phyloP scores from a whole-genome alignment of 2,329 filamentous ascomycete species.

The Sporothrix brunneoviolacea region DNA sequence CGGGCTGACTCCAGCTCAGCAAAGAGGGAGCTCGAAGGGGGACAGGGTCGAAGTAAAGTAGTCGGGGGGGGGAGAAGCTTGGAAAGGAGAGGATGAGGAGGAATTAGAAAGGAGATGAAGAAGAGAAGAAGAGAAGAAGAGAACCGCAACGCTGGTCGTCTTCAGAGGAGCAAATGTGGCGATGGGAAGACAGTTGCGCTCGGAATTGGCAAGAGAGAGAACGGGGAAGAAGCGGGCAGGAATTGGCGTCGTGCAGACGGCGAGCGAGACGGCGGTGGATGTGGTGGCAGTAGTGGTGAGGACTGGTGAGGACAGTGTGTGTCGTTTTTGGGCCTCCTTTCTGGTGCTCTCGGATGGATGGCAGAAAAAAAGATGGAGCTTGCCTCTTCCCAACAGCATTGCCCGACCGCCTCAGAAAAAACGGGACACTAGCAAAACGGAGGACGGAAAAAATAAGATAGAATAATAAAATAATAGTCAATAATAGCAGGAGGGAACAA shows the following conservation, averaged over 20 bases:
- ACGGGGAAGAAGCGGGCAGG: constrained; percentile 1
- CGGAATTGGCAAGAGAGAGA: background rate
- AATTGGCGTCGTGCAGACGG: constrained; percentile 26
- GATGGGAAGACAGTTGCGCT: constrained; percentile 1
- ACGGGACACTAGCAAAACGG: background rate
- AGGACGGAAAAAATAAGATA: background rate
- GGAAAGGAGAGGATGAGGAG: background rate
- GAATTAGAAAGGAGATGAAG: background rate
- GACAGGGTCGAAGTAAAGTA: constrained; percentile 6
- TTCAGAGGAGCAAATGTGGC: background rate
- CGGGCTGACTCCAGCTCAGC: constrained; percentile 19
- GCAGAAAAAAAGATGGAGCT: constrained; percentile 8
- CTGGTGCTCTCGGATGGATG: constrained; percentile 11
- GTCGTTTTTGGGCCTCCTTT: background rate
- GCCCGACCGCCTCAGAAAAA: background rate
- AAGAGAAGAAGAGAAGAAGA: background rate
- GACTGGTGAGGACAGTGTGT: background rate
- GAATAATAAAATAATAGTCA: background rate
- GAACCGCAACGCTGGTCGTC: background rate
- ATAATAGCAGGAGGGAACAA: background rate
- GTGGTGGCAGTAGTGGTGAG: no score
- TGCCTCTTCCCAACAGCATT: constrained; percentile 18
- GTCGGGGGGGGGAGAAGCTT: background rate
- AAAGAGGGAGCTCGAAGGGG: constrained; percentile 19
- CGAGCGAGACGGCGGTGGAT: background rate